Conservation (phyloP, 2,329 filamentous ascomycete species). For the Nemania abortiva region DNA sequence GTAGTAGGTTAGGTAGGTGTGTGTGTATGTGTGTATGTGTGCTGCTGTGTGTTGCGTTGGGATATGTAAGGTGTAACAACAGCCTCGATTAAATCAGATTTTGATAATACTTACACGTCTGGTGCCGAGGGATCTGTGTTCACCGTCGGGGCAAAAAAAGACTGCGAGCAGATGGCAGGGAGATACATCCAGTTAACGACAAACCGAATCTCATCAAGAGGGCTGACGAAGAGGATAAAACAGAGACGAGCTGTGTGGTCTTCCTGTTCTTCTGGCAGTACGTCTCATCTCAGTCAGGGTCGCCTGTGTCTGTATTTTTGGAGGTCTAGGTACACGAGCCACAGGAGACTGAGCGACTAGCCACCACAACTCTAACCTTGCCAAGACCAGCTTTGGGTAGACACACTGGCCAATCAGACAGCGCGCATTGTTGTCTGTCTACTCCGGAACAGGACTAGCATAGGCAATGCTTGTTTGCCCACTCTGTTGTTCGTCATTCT, state of each 20-base stretch:
- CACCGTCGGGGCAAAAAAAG: background rate
- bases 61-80: conserved; percentile 45
- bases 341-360: conserved; percentile 33
- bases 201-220: conserved; percentile 7
- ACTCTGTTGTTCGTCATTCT: background rate
- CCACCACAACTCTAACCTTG: conserved; percentile 36
- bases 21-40: conserved; percentile 6
- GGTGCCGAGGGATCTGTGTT: conserved; percentile 7
- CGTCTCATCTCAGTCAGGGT: conserved; percentile 42
- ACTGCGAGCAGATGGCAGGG: too few relatives aligned
- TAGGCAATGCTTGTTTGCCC: background rate
- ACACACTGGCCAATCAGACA: conserved; percentile 46
- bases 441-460: conserved; percentile 42
- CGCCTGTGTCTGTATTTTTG: conserved; percentile 49
- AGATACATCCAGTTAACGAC: background rate
- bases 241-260: conserved; percentile 26
- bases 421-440: conserved; percentile 29
- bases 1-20: background rate
- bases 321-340: conserved; percentile 47
- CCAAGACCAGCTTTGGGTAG: conserved; percentile 39
- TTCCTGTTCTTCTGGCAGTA: conserved; percentile 41
- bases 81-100: conserved; percentile 37
- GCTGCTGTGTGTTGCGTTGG: conserved; percentile 24
- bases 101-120: conserved; percentile 30
- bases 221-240: conserved; percentile 7